Conservation (phyloP, 1,284 basidiomycete species). For the Hemileccinum hortonii region DNA sequence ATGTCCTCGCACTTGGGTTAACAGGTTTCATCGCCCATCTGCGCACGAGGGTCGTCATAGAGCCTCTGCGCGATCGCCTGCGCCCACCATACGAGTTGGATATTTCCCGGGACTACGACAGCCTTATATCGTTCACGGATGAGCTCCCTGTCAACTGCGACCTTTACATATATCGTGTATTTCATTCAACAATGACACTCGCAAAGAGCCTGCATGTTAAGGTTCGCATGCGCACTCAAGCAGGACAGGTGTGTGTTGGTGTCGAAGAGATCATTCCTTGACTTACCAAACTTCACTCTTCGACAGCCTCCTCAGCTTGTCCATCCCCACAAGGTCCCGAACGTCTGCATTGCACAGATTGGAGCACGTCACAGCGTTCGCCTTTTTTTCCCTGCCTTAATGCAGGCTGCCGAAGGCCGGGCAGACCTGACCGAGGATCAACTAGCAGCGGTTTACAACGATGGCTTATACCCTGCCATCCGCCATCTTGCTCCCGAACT, state of each 20-base stretch:
- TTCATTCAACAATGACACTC: slow-evolving; percentile 2
- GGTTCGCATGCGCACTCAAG: slow-evolving; percentile 2
- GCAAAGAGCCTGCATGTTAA: slow-evolving; percentile 4
- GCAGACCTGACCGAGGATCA: neutral
- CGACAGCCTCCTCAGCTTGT: slow-evolving; percentile 4
- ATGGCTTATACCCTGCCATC: slow-evolving; percentile 6
- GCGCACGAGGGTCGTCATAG: neutral
- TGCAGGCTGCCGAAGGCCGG: neutral
- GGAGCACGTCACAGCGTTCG: slow-evolving; percentile 1
- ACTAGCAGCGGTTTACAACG: neutral
- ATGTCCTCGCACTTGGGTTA: no score
- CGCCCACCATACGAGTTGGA: neutral
- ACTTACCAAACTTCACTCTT: neutral
- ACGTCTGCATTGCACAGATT: slow-evolving; percentile 11
- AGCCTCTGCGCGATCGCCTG: neutral
- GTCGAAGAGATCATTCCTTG: no score
- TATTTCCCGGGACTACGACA: slow-evolving; percentile 8
- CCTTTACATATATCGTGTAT: slow-evolving; percentile 6
- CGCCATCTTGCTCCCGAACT: slow-evolving; percentile 5
- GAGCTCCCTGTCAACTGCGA: slow-evolving; percentile 2
- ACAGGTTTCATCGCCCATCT: no score
- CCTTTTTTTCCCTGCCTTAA: slow-evolving; percentile 10
- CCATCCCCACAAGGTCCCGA: slow-evolving; percentile 7
- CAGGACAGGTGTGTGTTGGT: neutral
- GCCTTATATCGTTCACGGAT: slow-evolving; percentile 8